Percentiles rank a stretch among this genome's conserved stretches.
These are phyloP conservation scores for Aureobasidium pullulans DNA, from an alignment of 2,329 filamentous ascomycete genomes.

Conservation along the genomic window DNA sequence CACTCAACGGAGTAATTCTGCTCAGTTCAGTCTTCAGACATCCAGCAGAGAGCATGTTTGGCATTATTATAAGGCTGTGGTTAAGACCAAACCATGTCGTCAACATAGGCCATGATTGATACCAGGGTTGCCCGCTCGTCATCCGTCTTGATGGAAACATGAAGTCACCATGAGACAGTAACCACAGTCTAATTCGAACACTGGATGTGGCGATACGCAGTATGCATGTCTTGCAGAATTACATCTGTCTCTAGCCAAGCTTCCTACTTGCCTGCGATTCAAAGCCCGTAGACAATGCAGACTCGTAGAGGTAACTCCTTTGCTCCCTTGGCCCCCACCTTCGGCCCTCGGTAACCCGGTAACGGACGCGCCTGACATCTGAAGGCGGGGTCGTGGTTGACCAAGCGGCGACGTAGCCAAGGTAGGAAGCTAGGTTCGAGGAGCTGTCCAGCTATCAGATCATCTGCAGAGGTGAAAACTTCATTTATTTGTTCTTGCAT, in stretches of 20 bases:
- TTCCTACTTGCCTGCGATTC: too few species aligned
- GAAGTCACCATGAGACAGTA: too few species aligned
- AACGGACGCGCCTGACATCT: not conserved
- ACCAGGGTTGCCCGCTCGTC: not conserved
- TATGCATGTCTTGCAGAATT: too few species aligned
- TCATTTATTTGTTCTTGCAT: not conserved
- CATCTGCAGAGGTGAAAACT: not conserved
- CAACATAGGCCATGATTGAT: not conserved
- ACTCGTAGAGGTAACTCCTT: not conserved
- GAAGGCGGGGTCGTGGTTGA: slow-evolving; percentile 2
- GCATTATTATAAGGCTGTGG: too few species aligned
- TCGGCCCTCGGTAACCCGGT: slow-evolving; percentile 2
- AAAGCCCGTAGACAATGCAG: too few species aligned
- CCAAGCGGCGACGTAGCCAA: not conserved
- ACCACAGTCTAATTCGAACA: too few species aligned
- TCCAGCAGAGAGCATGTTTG: too few species aligned
- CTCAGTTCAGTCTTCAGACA: too few species aligned
- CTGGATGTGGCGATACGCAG: too few species aligned
- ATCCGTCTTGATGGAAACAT: not conserved
- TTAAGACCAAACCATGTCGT: not conserved
- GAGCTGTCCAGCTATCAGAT: slow-evolving; percentile 2
- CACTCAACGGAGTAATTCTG: too few species aligned
- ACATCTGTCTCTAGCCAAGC: too few species aligned
- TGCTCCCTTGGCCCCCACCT: not conserved
- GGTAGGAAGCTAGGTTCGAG: not conserved